Conservation (phyloP, 495 filamentous ascomycete species). For the Trichocladium uniseriatum region DNA sequence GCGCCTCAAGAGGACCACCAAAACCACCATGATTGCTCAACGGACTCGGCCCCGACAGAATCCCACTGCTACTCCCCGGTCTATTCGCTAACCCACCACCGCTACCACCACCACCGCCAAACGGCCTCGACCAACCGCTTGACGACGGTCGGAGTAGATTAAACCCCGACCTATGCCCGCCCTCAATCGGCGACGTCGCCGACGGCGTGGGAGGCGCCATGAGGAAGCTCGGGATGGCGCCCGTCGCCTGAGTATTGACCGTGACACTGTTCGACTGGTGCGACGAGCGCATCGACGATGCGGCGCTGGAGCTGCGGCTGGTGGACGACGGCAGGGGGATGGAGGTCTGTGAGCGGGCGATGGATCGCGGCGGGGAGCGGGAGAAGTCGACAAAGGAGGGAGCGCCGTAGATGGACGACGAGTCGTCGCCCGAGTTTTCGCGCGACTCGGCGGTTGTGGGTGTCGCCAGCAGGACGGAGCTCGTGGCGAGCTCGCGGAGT, state of each 20-base stretch:
- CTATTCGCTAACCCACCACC: background rate
- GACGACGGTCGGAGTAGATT: constrained; percentile 21
- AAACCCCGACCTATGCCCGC: background rate
- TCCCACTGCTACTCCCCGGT: constrained; percentile 17
- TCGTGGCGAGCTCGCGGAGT: constrained; percentile 67
- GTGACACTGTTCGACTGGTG: constrained; percentile 17
- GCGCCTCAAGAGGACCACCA: background rate
- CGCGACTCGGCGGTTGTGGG: constrained; percentile 25
- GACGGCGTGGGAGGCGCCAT: constrained; percentile 35
- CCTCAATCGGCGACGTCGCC: constrained; percentile 7
- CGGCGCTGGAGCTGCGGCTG: constrained; percentile 40
- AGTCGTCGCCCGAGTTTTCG: constrained; percentile 43
- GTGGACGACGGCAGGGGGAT: constrained; percentile 29
- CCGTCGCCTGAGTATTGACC: constrained; percentile 15
- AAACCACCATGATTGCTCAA: background rate
- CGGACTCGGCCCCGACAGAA: background rate
- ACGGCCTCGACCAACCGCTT: constrained; percentile 22
- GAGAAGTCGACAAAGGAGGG: constrained; percentile 41
- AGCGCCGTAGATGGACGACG: constrained; percentile 35
- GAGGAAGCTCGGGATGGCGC: constrained; percentile 27
- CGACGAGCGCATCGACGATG: constrained; percentile 31
- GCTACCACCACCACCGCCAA: constrained; percentile 9
- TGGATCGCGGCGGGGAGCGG: constrained; percentile 38
- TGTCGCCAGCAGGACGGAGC: constrained; percentile 43
- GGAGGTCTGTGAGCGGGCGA: constrained; percentile 32